Conservation (phyloP, 345 rosid species). For the Aegle marmelos region DNA sequence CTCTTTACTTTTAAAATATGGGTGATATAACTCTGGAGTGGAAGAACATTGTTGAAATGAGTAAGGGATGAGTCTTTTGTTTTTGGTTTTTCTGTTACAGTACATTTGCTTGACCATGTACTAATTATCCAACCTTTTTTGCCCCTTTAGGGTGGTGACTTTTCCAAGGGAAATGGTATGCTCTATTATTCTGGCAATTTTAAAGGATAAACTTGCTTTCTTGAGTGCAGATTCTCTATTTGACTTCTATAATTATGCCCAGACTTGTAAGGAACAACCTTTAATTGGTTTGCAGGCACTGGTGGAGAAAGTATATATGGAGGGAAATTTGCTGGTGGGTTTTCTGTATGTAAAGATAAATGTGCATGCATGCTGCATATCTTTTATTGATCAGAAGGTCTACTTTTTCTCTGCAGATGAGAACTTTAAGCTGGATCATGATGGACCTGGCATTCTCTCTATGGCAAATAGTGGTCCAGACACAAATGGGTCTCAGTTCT, state of each 20-base stretch:
- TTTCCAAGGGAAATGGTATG: conserved; percentile 88
- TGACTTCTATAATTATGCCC: conserved; percentile 43
- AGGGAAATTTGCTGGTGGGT: conserved; percentile 86
- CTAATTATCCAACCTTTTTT: conserved; percentile 13
- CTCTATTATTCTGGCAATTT: conserved; percentile 21
- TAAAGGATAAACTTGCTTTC: conserved; percentile 6
- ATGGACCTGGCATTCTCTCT: conserved; percentile 83
- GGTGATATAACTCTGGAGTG: background rate
- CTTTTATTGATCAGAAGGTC: conserved; percentile 4
- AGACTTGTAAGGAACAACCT: conserved; percentile 48
- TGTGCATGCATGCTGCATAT: background rate
- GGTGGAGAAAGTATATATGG: conserved; percentile 99
- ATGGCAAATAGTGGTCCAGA: conserved; percentile 95
- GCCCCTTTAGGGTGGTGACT: conserved; percentile 86
- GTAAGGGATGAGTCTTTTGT: background rate
- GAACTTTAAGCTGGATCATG: conserved; percentile 75
- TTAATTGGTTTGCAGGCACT: conserved; percentile 92
- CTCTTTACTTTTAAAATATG: background rate
- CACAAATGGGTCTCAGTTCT: conserved; percentile 97
- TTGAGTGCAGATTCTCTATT: conserved; percentile 32
- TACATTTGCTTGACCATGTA: background rate
- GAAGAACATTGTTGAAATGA: background rate
- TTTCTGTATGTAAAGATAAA: conserved; percentile 4
- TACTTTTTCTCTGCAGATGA: conserved; percentile 59
- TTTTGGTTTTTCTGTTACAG: background rate